These are phyloP conservation scores for Triticum turgidum DNA, from an alignment of 176 grass and related monocot species.

Conservation along the genomic window DNA sequence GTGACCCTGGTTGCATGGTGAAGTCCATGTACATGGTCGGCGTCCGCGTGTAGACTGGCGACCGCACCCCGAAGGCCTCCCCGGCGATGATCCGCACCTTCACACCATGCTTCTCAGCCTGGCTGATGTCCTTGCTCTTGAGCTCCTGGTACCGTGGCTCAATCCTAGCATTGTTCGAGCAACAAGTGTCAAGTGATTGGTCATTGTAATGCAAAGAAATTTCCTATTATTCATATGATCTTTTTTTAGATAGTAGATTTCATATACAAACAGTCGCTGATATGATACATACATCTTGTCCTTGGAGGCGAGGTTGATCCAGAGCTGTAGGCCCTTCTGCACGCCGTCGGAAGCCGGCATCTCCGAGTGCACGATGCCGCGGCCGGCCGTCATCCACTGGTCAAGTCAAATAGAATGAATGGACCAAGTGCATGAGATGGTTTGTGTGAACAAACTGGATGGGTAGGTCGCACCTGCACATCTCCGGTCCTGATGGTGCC, in stretches of 20 bases:
- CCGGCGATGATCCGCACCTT: constrained; percentile 35
- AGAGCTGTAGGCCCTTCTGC: constrained; percentile 83
- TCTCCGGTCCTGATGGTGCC: constrained; percentile 80
- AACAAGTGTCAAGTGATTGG: neutral
- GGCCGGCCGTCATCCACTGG: constrained; percentile 96
- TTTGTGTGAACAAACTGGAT: neutral
- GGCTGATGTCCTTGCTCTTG: constrained; percentile 66
- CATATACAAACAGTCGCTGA: too few species aligned
- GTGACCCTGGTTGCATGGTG: constrained; percentile 52
- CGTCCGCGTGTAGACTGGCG: constrained; percentile 53
- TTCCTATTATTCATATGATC: too few species aligned
- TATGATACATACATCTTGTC: constrained; percentile 75
- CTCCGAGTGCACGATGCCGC: constrained; percentile 95
- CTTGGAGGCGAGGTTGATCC: constrained; percentile 89
- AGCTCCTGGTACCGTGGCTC: constrained; percentile 85
- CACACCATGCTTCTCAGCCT: constrained; percentile 48
- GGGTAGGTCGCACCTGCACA: constrained; percentile 46
- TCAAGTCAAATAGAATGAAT: neutral
- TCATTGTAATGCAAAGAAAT: neutral
- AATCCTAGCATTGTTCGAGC: constrained; percentile 35
- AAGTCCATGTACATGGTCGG: constrained; percentile 22
- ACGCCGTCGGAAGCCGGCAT: constrained; percentile 71
- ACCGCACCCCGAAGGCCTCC: constrained; percentile 50
- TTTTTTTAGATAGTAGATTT: neutral
- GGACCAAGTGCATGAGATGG: neutral